Evolutionary conservation across 139 green algal species (phyloP).

Genomic region (Chlorella sorokiniana): DNA sequence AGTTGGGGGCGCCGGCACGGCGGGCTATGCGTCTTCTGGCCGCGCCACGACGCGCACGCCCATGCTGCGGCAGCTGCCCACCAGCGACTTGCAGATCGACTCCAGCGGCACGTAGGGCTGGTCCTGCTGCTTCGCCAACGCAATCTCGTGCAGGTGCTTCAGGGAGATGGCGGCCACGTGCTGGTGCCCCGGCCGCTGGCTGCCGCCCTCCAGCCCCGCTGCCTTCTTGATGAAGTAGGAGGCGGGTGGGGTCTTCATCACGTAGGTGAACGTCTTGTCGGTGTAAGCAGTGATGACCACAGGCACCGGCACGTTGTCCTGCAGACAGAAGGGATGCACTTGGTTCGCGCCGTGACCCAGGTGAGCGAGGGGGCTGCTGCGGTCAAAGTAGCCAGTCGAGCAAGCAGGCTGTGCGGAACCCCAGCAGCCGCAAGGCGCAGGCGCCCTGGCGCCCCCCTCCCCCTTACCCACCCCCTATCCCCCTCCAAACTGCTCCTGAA

Average conservation of each 20-base stretch:
- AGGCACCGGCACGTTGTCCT: conserved; percentile 68
- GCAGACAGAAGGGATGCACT: not conserved
- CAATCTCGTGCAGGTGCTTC: conserved; percentile 96
- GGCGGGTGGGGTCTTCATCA: conserved; percentile 82
- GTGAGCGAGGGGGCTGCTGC: not conserved
- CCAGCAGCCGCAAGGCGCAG: not conserved
- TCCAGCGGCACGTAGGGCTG: conserved; percentile 68
- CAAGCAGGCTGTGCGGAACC: not conserved
- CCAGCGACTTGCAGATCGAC: conserved; percentile 76
- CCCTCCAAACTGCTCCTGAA: not conserved
- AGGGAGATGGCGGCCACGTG: conserved; percentile 75
- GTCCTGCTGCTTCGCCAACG: conserved; percentile 85
- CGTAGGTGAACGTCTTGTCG: conserved; percentile 88
- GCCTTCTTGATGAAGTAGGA: conserved; percentile 91
- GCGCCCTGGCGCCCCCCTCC: not conserved
- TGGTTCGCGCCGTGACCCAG: no score
- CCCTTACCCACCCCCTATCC: not conserved
- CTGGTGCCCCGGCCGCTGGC: conserved; percentile 80
- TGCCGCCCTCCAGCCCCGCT: conserved; percentile 70
- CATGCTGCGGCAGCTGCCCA: conserved; percentile 88
- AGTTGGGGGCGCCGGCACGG: not conserved
- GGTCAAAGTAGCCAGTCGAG: not conserved
- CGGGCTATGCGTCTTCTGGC: conserved; percentile 63
- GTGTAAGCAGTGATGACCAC: conserved; percentile 74
- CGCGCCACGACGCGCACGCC: conserved; percentile 81